Evolutionary conservation across 805 yeast genomes (phyloP), one percentile per base, ranked within the genome.

Genomic region (Yarrowia divulgata): DNA sequence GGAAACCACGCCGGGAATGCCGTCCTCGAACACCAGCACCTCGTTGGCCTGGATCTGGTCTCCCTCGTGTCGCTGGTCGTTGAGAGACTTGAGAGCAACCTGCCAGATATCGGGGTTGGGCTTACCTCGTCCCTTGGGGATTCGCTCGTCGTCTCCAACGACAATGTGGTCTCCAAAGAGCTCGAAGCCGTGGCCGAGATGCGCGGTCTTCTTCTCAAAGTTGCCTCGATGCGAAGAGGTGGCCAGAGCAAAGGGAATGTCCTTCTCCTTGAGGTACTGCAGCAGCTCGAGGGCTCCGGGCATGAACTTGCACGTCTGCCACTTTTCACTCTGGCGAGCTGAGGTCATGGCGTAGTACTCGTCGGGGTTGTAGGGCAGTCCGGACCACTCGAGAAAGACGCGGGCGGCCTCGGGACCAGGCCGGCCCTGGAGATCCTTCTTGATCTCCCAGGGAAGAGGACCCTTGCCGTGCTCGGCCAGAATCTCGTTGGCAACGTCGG

Each of bases 41-140:
- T 95, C 97, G 40, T 86, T 87, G 4, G 94, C 90, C 68, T 77
- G 74, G 70, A 94, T 89, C 43, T 79, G 80, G 2, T 83, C 85
- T 2, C 78, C 74, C 1, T 76, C 77, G 2, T 76, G 74, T 64
- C 88, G 83, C 54, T 85, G 85, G 29, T 75, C 74, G 77, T 95
- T 95, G 68, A 95, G 74, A 14, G 88, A 84, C 19, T 82, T 85
- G 71, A 95, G 83, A 54, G 98, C 97, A 3, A 88, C 83, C 72
- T 86, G 85, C 96, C 97, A 95, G 72, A 95, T 93, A 77, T 93
- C 96, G 1, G 99, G 99, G 70, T 83, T 82, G 14, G 99, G 99
- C 77, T 95, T 95, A 7, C 99, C 98, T 71, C 88, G 84, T 3
- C 97, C 98, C 16, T 81, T 82, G 1, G 94, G 90, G 69, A 95